These are phyloP conservation scores for Odonthalia washingtoniensis DNA, from an alignment of 31 red algal species.

Conservation along the genomic window DNA sequence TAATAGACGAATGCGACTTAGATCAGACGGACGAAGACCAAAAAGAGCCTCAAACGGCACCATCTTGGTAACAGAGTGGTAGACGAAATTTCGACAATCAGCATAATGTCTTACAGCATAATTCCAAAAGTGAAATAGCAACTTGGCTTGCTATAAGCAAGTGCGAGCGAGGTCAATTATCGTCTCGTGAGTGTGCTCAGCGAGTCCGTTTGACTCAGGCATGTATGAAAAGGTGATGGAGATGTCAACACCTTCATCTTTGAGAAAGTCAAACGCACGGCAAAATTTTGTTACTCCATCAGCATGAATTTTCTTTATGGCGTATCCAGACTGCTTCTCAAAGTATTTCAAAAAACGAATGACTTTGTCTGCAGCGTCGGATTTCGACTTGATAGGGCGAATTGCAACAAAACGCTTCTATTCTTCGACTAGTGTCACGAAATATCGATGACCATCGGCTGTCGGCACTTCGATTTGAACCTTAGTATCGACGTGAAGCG, in stretches of 20 bases:
- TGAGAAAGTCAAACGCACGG: background rate
- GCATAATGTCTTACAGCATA: slow-evolving; percentile 9
- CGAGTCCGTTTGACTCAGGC: slow-evolving; percentile 49
- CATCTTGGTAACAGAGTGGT: background rate
- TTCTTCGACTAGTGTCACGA: background rate
- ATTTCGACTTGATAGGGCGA: slow-evolving; percentile 26
- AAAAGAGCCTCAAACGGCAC: background rate
- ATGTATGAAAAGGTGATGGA: slow-evolving; percentile 4
- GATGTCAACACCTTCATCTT: slow-evolving; percentile 6
- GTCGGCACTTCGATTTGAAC: no score
- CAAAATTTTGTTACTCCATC: slow-evolving; percentile 39
- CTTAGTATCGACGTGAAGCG: slow-evolving; percentile 14
- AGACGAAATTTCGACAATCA: background rate
- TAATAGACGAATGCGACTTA: background rate
- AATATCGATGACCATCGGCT: background rate
- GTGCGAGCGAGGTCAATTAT: background rate
- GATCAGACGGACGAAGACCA: background rate
- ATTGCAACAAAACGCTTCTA: background rate
- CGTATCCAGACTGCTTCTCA: slow-evolving; percentile 16
- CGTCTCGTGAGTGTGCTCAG: slow-evolving; percentile 12
- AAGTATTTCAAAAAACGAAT: slow-evolving; percentile 24
- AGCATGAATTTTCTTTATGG: background rate
- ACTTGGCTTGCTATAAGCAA: background rate
- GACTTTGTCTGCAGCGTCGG: slow-evolving; percentile 28
- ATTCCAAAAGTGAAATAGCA: background rate